A percentile compares a stretch with the other conserved stretches of the same genome.
Conservation (phyloP, 2,329 filamentous ascomycete genomes). For the Alternaria metachromatica region DNA sequence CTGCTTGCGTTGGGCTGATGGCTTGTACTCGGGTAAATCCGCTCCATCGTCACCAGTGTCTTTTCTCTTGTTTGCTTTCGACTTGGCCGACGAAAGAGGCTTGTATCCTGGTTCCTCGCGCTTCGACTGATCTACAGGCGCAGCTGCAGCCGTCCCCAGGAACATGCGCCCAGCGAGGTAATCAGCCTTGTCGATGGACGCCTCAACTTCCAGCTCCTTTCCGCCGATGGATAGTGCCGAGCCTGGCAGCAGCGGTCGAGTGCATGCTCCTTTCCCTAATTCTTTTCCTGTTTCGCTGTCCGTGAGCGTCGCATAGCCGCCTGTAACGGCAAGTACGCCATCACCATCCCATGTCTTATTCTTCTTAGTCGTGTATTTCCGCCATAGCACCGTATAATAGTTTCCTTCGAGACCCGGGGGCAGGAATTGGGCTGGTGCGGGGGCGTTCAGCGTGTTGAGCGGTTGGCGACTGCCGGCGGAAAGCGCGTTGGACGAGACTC, state of each 20-base stretch:
- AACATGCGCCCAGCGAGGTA: slow-evolving; percentile 60
- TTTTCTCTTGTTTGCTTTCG: slow-evolving; percentile 20
- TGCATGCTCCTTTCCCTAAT: slow-evolving; percentile 65
- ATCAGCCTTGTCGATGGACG: slow-evolving; percentile 65
- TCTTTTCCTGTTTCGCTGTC: slow-evolving; percentile 67
- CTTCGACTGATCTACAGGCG: slow-evolving; percentile 28
- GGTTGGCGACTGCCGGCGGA: slow-evolving; percentile 39
- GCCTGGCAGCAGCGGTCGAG: slow-evolving; percentile 64
- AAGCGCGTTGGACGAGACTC: slow-evolving; percentile 44
- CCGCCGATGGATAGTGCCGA: slow-evolving; percentile 67
- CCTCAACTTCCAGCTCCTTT: slow-evolving; percentile 73
- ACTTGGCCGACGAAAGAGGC: slow-evolving; percentile 12
- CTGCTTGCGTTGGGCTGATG: slow-evolving; percentile 49
- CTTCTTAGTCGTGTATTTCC: slow-evolving; percentile 74
- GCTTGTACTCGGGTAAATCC: slow-evolving; percentile 48
- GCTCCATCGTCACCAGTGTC: slow-evolving; percentile 35
- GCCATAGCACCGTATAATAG: slow-evolving; percentile 60
- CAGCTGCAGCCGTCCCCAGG: slow-evolving; percentile 35
- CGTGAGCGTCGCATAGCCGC: slow-evolving; percentile 65
- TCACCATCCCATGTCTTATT: slow-evolving; percentile 81
- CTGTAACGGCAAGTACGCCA: slow-evolving; percentile 65
- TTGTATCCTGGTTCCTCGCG: slow-evolving; percentile 23
- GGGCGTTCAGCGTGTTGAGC: slow-evolving; percentile 33
- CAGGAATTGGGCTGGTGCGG: slow-evolving; percentile 23
- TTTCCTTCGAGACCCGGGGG: slow-evolving; percentile 36